Percentiles rank a stretch among this genome's conserved stretches.
These are phyloP conservation scores for Byssoonygena ceratinophila DNA, from an alignment of 2,329 filamentous ascomycete genomes.

Conservation along the genomic window DNA sequence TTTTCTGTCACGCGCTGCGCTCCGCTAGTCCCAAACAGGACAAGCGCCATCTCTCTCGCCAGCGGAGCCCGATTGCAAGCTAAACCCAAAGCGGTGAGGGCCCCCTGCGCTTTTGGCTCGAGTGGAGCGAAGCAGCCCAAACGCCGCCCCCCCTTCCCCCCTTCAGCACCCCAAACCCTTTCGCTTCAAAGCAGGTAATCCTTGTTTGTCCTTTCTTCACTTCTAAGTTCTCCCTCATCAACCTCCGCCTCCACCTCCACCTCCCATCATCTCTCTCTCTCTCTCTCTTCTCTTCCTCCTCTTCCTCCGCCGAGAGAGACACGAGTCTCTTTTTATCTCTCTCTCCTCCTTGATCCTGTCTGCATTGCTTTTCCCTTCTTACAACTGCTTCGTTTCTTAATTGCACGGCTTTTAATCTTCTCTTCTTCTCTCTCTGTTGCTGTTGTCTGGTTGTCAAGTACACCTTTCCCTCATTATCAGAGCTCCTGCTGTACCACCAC, in stretches of 20 bases:
- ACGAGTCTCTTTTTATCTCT: neutral
- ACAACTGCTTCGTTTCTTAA: neutral
- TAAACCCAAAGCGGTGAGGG: slow-evolving; percentile 2
- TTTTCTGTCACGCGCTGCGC: neutral
- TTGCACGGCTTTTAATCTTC: slow-evolving; percentile 1
- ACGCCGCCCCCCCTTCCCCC: neutral
- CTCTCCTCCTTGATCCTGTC: neutral
- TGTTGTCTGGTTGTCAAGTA: neutral
- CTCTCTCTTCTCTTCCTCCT: neutral
- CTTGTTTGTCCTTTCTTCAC: slow-evolving; percentile 10
- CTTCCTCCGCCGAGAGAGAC: neutral
- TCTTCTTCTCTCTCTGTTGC: neutral
- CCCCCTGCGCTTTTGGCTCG: neutral
- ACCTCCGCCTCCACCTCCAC: too few relatives aligned
- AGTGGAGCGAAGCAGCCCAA: neutral
- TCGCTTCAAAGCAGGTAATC: neutral
- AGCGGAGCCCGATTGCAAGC: neutral
- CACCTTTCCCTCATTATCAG: slow-evolving; percentile 7
- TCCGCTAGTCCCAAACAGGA: neutral
- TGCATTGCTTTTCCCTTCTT: neutral
- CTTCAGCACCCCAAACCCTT: neutral
- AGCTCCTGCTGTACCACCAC: slow-evolving; percentile 6
- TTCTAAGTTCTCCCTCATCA: too few relatives aligned
- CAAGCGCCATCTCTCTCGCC: neutral
- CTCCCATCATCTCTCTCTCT: neutral